These are phyloP conservation scores for Calonectria montana DNA, from an alignment of 2,329 filamentous ascomycete species.

Conservation along the genomic window DNA sequence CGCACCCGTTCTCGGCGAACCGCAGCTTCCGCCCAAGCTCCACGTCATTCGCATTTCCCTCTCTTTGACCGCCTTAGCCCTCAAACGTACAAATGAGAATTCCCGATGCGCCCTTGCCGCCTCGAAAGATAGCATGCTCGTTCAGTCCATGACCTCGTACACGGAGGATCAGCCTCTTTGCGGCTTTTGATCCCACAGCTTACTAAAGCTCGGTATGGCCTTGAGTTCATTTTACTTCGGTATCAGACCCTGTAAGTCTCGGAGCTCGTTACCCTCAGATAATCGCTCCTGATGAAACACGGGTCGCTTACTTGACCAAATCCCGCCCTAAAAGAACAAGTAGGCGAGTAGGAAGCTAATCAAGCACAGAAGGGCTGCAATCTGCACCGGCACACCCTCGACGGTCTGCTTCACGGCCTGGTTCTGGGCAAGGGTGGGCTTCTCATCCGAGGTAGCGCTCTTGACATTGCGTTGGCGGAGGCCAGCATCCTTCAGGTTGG, in stretches of 20 bases:
- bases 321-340: slow-evolving; percentile 82
- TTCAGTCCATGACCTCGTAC: slow-evolving; percentile 30
- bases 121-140: slow-evolving; percentile 29
- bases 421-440: slow-evolving; percentile 60
- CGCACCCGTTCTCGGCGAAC: not conserved
- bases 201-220: slow-evolving; percentile 11
- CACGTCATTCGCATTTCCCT: not conserved
- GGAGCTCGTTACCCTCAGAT: not conserved
- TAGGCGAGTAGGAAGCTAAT: slow-evolving; percentile 94
- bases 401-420: slow-evolving; percentile 66
- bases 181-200: slow-evolving; percentile 12
- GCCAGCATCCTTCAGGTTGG: slow-evolving; percentile 77
- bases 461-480: slow-evolving; percentile 83
- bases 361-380: slow-evolving; percentile 86
- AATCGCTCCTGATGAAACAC: not conserved
- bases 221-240: slow-evolving; percentile 7
- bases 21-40: slow-evolving; percentile 4
- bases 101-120: slow-evolving; percentile 21
- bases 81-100: slow-evolving; percentile 15
- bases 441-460: slow-evolving; percentile 59
- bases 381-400: slow-evolving; percentile 87
- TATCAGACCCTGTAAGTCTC: slow-evolving; percentile 4
- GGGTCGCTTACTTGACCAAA: not conserved
- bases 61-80: slow-evolving; percentile 6
- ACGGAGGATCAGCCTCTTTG: slow-evolving; percentile 14